Percentiles rank a stretch among this genome's conserved stretches.
These are phyloP conservation scores for Salix caprea DNA, from an alignment of 345 rosid species.

Conservation along the genomic window DNA sequence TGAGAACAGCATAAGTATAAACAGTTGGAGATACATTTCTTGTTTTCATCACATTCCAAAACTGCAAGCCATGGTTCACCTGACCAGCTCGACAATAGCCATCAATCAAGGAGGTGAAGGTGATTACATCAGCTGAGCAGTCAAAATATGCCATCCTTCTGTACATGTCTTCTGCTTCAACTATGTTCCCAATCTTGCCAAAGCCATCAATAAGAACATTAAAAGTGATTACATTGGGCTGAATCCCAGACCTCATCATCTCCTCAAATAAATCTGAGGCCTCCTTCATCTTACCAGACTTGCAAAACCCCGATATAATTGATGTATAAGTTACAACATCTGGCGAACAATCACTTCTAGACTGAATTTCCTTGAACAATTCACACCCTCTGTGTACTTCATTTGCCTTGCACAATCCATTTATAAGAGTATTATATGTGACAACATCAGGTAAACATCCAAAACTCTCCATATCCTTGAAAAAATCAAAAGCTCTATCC, in stretches of 20 bases:
- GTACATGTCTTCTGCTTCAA: constrained; percentile 41
- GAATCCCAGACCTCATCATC: constrained; percentile 47
- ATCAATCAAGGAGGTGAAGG: constrained; percentile 73
- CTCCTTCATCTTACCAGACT: constrained; percentile 56
- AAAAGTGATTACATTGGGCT: constrained; percentile 52
- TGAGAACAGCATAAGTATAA: constrained; percentile 63
- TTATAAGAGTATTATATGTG: constrained; percentile 72
- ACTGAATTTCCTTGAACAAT: constrained; percentile 46
- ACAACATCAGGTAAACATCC: constrained; percentile 61
- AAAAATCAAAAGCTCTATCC: constrained; percentile 48
- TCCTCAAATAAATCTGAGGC: constrained; percentile 56
- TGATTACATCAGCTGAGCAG: constrained; percentile 63
- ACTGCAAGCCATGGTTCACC: constrained; percentile 51
- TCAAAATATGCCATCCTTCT: constrained; percentile 50
- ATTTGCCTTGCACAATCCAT: constrained; percentile 57
- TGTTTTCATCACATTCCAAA: constrained; percentile 59
- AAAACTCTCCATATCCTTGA: constrained; percentile 48
- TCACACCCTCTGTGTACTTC: constrained; percentile 49
- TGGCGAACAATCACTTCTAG: constrained; percentile 33
- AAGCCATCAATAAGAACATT: constrained; percentile 80
- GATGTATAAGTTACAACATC: constrained; percentile 73
- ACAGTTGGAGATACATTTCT: constrained; percentile 57
- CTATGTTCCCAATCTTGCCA: constrained; percentile 60
- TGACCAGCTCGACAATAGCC: constrained; percentile 81
- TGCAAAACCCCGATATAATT: constrained; percentile 69